phyloP scores from a whole-genome alignment of 1,284 basidiomycete species.

The Volvariella volvacea region DNA sequence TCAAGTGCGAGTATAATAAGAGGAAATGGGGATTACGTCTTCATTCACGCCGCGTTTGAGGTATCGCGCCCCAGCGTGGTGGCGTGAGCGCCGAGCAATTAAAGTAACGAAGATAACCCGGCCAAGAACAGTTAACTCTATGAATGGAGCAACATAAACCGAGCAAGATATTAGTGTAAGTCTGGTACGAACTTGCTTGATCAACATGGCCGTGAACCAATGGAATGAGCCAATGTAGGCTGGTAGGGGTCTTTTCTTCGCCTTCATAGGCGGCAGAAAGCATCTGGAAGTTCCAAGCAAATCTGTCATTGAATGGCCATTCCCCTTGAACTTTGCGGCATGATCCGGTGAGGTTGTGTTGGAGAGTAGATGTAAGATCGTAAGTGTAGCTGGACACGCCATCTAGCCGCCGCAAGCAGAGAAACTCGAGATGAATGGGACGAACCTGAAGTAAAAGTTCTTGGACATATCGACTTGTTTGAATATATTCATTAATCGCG shows the following conservation, averaged over 20 bases:
- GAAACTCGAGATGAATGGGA: not conserved
- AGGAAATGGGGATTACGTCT: slow-evolving; percentile 41
- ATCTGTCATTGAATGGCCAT: slow-evolving; percentile 82
- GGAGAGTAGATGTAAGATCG: slow-evolving; percentile 92
- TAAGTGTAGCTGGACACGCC: slow-evolving; percentile 88
- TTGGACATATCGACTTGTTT: slow-evolving; percentile 97
- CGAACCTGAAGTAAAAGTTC: slow-evolving; percentile 97
- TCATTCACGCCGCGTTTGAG: slow-evolving; percentile 94
- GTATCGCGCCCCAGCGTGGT: slow-evolving; percentile 95
- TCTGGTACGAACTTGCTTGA: slow-evolving; percentile 79
- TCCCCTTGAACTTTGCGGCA: slow-evolving; percentile 32
- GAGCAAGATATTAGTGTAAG: not conserved
- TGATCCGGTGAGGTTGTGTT: slow-evolving; percentile 80
- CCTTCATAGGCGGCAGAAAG: slow-evolving; percentile 61
- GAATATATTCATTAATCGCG: slow-evolving; percentile 85
- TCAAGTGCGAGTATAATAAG: not conserved
- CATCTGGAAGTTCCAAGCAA: slow-evolving; percentile 95
- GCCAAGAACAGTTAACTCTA: slow-evolving; percentile 88
- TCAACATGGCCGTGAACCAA: slow-evolving; percentile 96
- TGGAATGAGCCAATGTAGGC: slow-evolving; percentile 84
- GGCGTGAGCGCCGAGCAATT: slow-evolving; percentile 90
- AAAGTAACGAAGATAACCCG: slow-evolving; percentile 90
- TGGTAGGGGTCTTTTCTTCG: slow-evolving; percentile 34
- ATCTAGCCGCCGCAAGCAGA: not conserved
- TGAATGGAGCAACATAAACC: slow-evolving; percentile 2